Evolutionary conservation across 768 basidiomycete species (phyloP).

Genomic region (Lactarius vividus): DNA sequence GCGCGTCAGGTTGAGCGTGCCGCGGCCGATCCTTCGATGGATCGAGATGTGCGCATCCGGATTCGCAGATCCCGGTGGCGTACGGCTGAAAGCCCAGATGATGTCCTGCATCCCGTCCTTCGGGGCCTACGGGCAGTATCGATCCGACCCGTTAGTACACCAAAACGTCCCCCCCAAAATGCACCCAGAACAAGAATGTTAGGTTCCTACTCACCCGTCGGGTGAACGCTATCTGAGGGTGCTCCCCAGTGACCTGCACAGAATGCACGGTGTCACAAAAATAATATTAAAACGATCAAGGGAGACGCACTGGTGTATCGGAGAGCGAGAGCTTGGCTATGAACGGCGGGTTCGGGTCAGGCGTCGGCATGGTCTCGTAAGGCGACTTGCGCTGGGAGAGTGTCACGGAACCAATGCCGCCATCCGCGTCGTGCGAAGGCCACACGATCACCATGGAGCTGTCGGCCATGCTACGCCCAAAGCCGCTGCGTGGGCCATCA

Average conservation of each 20-base stretch:
- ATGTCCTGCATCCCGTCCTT: constrained; percentile 41
- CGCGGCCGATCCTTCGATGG: constrained; percentile 46
- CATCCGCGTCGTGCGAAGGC: constrained; percentile 51
- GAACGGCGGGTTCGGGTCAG: constrained; percentile 52
- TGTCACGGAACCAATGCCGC: constrained; percentile 44
- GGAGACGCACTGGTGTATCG: constrained; percentile 38
- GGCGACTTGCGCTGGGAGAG: constrained; percentile 62
- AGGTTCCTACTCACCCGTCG: constrained; percentile 35
- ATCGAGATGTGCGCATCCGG: constrained; percentile 44
- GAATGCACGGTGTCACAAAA: background rate
- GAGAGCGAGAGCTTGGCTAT: constrained; percentile 42
- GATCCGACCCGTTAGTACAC: background rate
- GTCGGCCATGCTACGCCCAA: constrained; percentile 52
- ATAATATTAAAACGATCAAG: background rate
- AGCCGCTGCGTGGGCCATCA: constrained; percentile 44
- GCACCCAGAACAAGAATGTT: constrained; percentile 30
- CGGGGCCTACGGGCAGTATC: constrained; percentile 38
- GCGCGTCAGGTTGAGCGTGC: constrained; percentile 46
- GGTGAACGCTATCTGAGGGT: constrained; percentile 20
- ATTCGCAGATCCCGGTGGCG: constrained; percentile 47
- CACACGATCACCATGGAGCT: constrained; percentile 74
- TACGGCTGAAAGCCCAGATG: constrained; percentile 59
- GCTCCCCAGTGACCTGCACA: background rate
- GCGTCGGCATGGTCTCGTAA: constrained; percentile 52
- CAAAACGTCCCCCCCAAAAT: constrained; percentile 22